phyloP scores from a whole-genome alignment of 2,329 filamentous ascomycete genomes.

The Epichloe elymi region DNA sequence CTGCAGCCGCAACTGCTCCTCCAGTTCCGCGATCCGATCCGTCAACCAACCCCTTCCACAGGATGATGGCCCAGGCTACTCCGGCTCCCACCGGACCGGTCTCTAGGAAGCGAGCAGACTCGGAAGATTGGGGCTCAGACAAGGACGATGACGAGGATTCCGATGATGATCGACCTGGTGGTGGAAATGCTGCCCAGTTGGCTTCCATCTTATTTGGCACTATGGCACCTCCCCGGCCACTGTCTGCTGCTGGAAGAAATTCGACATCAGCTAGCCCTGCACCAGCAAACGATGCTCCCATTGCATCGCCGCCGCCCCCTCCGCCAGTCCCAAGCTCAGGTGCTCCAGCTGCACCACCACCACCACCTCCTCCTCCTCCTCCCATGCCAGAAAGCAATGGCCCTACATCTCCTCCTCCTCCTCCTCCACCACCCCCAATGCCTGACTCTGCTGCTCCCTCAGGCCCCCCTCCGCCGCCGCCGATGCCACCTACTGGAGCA shows the following conservation, averaged over 20 bases:
- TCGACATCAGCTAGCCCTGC: constrained; percentile 27
- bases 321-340: constrained; percentile 13
- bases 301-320: constrained; percentile 25
- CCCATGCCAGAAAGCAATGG: constrained; percentile 14
- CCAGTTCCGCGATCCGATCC: constrained; percentile 34
- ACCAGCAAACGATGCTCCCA: constrained; percentile 27
- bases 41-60: constrained; percentile 95
- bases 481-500: constrained; percentile 17
- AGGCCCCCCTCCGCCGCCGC: constrained; percentile 20
- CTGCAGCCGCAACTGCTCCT: constrained; percentile 20
- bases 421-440: constrained; percentile 16
- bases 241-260: constrained; percentile 71
- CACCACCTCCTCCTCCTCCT: constrained; percentile 16
- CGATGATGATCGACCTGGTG: constrained; percentile 66
- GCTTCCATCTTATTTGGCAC: constrained; percentile 93
- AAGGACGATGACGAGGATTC: constrained; percentile 52
- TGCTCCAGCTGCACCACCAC: constrained; percentile 14
- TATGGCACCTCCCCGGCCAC: constrained; percentile 82
- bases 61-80: constrained; percentile 57
- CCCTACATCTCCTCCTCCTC: constrained; percentile 14
- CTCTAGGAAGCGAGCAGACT: constrained; percentile 40
- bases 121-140: constrained; percentile 75
- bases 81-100: constrained; percentile 36
- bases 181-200: constrained; percentile 76
- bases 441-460: constrained; percentile 13